Evolutionary conservation across 2,329 filamentous ascomycete species (phyloP).

Genomic region (Bipolaris gigantea): DNA sequence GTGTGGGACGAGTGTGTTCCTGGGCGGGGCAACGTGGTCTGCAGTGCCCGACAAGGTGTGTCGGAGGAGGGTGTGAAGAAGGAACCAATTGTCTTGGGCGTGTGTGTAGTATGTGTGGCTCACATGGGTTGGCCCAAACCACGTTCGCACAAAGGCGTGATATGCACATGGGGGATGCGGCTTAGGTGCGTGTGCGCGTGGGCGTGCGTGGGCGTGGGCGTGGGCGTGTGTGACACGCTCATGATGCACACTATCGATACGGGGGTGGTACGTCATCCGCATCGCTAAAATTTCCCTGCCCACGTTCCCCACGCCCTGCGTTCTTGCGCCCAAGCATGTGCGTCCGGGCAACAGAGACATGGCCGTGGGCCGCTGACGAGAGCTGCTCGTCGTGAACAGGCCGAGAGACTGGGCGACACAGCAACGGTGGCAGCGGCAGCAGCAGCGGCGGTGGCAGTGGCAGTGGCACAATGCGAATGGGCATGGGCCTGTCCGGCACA

Average conservation of each 20-base stretch:
- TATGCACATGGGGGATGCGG: background rate
- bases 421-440: background rate
- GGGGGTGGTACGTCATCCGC: constrained; percentile 11
- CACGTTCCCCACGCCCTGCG: background rate
- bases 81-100: background rate
- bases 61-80: constrained; percentile 9
- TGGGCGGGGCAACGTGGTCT: constrained; percentile 1
- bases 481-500: constrained; percentile 8
- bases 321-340: no score
- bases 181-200: background rate
- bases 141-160: constrained; percentile 2
- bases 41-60: constrained; percentile 11
- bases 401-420: constrained; percentile 1
- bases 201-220: no score
- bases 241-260: constrained; percentile 10
- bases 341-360: no score
- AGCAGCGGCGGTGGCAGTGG: background rate
- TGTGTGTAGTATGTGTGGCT: background rate
- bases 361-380: background rate
- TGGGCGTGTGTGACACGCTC: background rate
- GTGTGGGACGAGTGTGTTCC: constrained; percentile 1
- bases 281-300: constrained; percentile 5
- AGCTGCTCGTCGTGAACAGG: background rate
- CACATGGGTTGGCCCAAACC: background rate
- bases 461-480: constrained; percentile 9